Conservation (phyloP, 345 rosid genomes). For the Eucalyptus erythrocorys region DNA sequence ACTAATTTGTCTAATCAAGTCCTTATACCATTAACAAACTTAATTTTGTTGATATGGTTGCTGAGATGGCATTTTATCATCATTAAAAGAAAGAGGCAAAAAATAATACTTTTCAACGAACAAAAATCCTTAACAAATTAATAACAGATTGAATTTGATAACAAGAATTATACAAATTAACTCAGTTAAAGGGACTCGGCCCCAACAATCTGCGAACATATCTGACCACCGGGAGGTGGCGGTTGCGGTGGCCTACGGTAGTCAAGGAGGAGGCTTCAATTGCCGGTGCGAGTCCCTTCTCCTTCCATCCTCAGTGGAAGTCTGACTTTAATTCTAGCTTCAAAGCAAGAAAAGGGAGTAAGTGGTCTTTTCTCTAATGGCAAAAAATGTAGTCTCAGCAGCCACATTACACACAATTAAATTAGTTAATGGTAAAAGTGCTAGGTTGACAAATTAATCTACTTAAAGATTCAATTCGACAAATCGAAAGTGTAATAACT, state of each 20-base stretch:
- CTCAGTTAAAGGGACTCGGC: background rate
- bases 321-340: background rate
- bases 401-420: background rate
- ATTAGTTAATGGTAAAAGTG: background rate
- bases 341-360: background rate
- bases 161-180: background rate
- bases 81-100: background rate
- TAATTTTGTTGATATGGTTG: background rate
- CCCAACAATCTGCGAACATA: background rate
- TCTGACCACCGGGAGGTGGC: background rate
- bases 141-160: background rate
- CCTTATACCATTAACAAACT: background rate
- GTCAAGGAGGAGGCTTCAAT: background rate
- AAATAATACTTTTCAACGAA: background rate
- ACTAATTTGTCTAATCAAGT: background rate
- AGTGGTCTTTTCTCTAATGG: background rate
- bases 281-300: background rate
- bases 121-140: background rate
- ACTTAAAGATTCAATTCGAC: background rate
- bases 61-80: background rate
- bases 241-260: background rate
- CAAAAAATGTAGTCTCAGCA: background rate
- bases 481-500: background rate
- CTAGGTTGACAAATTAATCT: background rate
- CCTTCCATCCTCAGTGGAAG: background rate